Evolutionary conservation across 1,139 yeast genomes (phyloP).

Genomic region (Sugiyamaella castrensis): DNA sequence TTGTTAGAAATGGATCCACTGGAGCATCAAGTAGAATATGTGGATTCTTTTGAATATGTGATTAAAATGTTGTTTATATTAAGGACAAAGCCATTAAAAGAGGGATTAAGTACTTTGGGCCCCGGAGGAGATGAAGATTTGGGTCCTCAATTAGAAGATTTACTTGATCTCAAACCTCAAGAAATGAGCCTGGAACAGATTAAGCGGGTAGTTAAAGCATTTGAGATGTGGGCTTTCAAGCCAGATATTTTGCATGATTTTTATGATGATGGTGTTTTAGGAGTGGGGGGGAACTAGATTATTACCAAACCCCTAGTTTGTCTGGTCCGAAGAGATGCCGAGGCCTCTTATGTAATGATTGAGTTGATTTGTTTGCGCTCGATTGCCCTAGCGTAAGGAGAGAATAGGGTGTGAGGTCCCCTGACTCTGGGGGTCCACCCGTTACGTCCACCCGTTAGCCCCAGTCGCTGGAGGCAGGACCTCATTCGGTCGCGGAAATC

Average conservation of each 20-base stretch:
- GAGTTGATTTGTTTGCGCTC: too few species aligned
- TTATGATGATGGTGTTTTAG: constrained; percentile 30
- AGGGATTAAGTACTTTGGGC: constrained; percentile 57
- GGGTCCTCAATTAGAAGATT: constrained; percentile 43
- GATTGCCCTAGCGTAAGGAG: too few species aligned
- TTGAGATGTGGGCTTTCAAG: constrained; percentile 81
- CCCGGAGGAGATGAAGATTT: constrained; percentile 76
- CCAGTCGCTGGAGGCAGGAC: too few species aligned
- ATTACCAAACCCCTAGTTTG: too few species aligned
- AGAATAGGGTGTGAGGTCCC: too few species aligned
- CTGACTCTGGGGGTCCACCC: too few species aligned
- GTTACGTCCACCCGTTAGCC: too few species aligned
- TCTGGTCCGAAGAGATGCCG: too few species aligned
- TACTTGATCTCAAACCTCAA: constrained; percentile 48
- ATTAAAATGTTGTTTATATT: constrained; percentile 61
- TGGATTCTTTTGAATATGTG: constrained; percentile 65
- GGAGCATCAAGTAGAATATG: constrained; percentile 35
- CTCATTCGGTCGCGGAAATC: too few species aligned
- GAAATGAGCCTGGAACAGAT: constrained; percentile 57
- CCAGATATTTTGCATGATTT: constrained; percentile 53
- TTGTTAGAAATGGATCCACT: constrained; percentile 30
- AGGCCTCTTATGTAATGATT: too few species aligned
- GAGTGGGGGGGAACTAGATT: background rate
- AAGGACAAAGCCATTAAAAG: constrained; percentile 47
- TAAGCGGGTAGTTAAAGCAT: constrained; percentile 47